Base-by-base conservation (phyloP, 2,329 filamentous ascomycete species). In the Sporothrix brunneoviolacea region DNA sequence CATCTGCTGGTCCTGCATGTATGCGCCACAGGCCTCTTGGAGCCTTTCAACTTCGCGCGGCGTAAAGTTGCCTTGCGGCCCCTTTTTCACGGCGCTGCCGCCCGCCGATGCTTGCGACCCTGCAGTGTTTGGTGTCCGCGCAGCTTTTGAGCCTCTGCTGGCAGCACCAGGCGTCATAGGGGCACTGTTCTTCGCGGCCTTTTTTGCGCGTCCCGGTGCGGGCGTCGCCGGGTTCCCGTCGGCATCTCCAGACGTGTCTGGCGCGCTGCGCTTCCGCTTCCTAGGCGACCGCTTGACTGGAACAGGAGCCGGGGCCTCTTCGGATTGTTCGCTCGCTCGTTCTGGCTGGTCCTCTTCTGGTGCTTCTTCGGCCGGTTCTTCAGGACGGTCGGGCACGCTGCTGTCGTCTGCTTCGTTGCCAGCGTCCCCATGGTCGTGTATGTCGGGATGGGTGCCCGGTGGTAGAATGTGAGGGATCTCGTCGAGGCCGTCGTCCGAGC, bases 1-100 rank as follows among this genome's bases (percentile, higher is more conserved):
- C 58, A 78, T 57, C 19, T 65, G 60, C 48, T 74, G 59, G 9
- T 72, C 65, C 0, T 67, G 63, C 38, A 71, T 64, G 61, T 73
- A 80, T 0, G 57, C 57, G 44, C 75, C 68, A 1, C 80, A 66
- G 2, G 68, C 67, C 35, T 61, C 60, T 0, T 62, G 62, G 24
- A 79, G 67, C 42, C 64, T 64, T 1, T 60, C 60, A 9, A 74
- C 60, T 54, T 79, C 75, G 4, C 65, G 64, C 0, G 68, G 65
- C 8, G 60, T 70, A 51, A 77, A 78, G 8, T 67, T 60, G 8
- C 74, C 51, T 32, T 51, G 48, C 4, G 52, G 52, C n/a, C 53
- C 50, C 33, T 46, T 54, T 24, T 44, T 50, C 5, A 18, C 15
- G 27, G 39, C 39, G 22, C 48, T 50, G 13, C 12, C 13, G 5